Evolutionary conservation across 495 filamentous ascomycete species (phyloP).

Genomic region (Trichoderma reesei): DNA sequence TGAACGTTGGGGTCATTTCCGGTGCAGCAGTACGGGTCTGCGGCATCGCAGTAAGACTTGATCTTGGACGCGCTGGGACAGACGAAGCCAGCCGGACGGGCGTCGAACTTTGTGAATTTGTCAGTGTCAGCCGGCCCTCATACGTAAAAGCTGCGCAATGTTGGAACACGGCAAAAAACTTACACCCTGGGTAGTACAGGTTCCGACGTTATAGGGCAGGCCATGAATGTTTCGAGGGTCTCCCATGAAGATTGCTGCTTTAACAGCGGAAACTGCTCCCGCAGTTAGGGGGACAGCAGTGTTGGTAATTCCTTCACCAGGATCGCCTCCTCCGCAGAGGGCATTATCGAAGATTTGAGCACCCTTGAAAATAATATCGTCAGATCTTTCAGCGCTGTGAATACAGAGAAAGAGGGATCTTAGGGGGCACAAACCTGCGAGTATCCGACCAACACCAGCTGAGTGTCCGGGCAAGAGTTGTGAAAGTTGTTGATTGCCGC

Average conservation of each 20-base stretch:
- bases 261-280: constrained; percentile 34
- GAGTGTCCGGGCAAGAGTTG: constrained; percentile 42
- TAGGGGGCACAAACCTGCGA: constrained; percentile 34
- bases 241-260: constrained; percentile 55
- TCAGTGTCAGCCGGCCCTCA: neutral
- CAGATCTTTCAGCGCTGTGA: neutral
- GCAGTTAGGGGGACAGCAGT: constrained; percentile 37
- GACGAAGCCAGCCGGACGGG: constrained; percentile 44
- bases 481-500: constrained; percentile 46
- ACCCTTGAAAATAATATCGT: constrained; percentile 29
- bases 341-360: constrained; percentile 56
- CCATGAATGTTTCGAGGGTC: constrained; percentile 46
- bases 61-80: constrained; percentile 47
- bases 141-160: neutral
- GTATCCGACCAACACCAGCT: constrained; percentile 54
- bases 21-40: constrained; percentile 58
- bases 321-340: constrained; percentile 42
- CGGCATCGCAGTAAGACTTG: constrained; percentile 53
- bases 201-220: constrained; percentile 52
- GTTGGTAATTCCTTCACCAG: neutral
- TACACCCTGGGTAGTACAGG: constrained; percentile 47
- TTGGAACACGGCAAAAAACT: constrained; percentile 15
- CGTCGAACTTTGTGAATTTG: constrained; percentile 36
- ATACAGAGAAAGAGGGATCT: neutral
- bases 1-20: constrained; percentile 49